Evolutionary conservation across 345 rosid genomes (phyloP), one percentile per base, ranked within the genome.

Genomic region (Balakata baccata): DNA sequence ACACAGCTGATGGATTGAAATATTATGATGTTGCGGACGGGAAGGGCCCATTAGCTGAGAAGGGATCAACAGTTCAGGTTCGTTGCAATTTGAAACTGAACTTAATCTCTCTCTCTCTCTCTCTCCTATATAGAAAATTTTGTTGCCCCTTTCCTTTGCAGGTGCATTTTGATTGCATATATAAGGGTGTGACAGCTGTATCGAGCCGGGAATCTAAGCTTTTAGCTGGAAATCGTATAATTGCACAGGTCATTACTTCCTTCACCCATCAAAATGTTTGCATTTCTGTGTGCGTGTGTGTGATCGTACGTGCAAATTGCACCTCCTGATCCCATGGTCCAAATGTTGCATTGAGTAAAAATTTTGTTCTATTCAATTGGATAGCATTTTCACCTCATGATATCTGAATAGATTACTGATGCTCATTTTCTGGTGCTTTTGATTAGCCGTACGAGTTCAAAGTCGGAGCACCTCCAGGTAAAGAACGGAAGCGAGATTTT

Each of bases 171-270:
- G 96, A 92, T 74, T 94, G 96, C 79, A 70, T 85, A 4, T 94
- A 89, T 80, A 83, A 87, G 45, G 86, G 90, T 22, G 81, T 94
- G 25, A 92, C 98, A 1, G 98, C 90, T 39, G 70, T 89, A 41
- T 94, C 98, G 43, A 94, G 92, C 56, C 78, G 97, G 18, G 98
- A 92, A 79, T 94, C 98, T 39, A 94, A 94, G 86, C 94, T 94
- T 64, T 75, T 92, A 69, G 92, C 98, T 60, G 97, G 98, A 66
- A 94, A 94, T 69, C 97, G 98, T 41, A 86, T 76, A 64, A 92
- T 92, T 68, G 85, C 97, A n/a, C 95, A 92, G 96, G 97, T 91
- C 68, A 54, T 18, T 65, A 13, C 49, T 7, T 49, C 14, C 39
- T 17, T 47, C 54, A 38, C 34, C 54, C 64, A 54, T 68, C 43